Evolutionary conservation across 345 rosid species (phyloP).

Genomic region (Psidium friedrichsthalianum): DNA sequence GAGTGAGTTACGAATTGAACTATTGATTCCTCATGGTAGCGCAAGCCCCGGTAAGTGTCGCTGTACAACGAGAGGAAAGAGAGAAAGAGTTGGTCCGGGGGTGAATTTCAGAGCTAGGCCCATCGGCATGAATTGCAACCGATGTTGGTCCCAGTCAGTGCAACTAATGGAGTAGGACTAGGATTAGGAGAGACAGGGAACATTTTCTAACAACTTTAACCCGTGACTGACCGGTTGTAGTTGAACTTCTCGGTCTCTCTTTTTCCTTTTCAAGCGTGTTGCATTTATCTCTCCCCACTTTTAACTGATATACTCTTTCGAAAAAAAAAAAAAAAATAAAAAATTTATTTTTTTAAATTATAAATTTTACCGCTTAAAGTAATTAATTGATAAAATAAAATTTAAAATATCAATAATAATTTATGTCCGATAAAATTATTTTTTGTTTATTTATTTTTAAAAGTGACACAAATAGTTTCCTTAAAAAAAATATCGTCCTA

Average conservation of each 20-base stretch:
- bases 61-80: not conserved
- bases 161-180: not conserved
- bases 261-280: not conserved
- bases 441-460: too few species aligned
- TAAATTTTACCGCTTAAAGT: too few species aligned
- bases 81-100: not conserved
- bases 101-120: not conserved
- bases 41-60: not conserved
- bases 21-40: not conserved
- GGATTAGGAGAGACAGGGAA: not conserved
- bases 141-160: not conserved
- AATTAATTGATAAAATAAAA: too few species aligned
- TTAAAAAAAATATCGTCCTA: too few species aligned
- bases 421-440: too few species aligned
- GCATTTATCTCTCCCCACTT: not conserved
- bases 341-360: too few species aligned
- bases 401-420: too few species aligned
- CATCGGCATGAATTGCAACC: not conserved
- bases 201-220: not conserved
- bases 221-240: not conserved
- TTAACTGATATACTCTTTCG: too few species aligned
- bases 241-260: not conserved
- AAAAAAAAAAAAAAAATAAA: too few species aligned
- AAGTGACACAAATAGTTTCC: too few species aligned
- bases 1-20: too few species aligned